A percentile compares a stretch with the other conserved stretches of the same genome.
phyloP scores from a whole-genome alignment of 139 green algal species.

The Edaphochlamys debaryana region DNA sequence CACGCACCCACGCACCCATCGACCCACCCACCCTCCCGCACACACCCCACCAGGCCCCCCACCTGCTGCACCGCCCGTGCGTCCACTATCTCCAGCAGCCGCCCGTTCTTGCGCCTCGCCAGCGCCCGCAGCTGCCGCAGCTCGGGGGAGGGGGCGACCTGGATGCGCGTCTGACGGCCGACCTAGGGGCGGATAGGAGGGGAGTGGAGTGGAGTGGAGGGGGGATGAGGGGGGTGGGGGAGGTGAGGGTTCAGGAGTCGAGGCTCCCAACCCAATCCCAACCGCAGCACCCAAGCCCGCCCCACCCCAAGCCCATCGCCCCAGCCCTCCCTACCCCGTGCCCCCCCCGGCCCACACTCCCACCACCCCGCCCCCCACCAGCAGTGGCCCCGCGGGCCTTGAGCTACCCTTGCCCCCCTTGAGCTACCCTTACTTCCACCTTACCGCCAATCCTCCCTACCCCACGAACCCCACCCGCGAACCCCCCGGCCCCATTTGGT shows the following conservation, averaged over 20 bases:
- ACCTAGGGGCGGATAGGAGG: background rate
- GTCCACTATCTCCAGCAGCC: slow-evolving; percentile 17
- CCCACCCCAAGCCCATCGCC: no score
- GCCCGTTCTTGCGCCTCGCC: background rate
- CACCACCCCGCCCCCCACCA: no score
- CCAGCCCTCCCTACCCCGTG: background rate
- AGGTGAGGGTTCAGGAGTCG: no score
- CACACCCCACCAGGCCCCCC: background rate
- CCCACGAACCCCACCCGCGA: no score
- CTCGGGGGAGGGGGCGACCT: background rate
- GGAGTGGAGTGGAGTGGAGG: background rate
- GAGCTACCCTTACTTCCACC: no score
- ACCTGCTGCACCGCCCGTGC: slow-evolving; percentile 11
- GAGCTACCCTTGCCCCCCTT: no score
- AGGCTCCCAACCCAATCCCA: no score
- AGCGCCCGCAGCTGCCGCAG: slow-evolving; percentile 16
- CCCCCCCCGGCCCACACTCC: no score
- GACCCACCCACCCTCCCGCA: background rate
- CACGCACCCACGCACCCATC: background rate
- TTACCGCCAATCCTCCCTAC: background rate
- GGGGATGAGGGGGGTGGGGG: background rate
- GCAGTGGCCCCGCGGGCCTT: no score
- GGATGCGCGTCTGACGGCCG: background rate
- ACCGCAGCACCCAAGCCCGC: no score
- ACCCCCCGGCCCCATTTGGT: no score